phyloP scores from a whole-genome alignment of 2,329 filamentous ascomycete genomes.

The Trichoderma aggressivum region DNA sequence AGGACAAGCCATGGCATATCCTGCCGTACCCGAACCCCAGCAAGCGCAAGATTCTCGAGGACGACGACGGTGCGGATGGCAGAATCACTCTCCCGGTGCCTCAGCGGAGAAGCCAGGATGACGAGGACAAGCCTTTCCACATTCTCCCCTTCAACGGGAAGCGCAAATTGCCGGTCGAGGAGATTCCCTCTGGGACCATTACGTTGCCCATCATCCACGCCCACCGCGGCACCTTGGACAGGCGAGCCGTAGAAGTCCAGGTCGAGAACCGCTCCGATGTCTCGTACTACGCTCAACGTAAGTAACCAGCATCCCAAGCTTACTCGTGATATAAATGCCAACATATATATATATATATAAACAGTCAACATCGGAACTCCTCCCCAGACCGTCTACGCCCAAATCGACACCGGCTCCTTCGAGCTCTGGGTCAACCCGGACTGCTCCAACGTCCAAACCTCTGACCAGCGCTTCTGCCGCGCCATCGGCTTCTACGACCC shows the following conservation, averaged over 20 bases:
- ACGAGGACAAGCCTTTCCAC: slow-evolving; percentile 8
- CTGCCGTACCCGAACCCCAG: not conserved
- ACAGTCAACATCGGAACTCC: slow-evolving; percentile 51
- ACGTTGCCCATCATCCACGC: slow-evolving; percentile 33
- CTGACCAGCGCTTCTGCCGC: slow-evolving; percentile 45
- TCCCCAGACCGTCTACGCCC: slow-evolving; percentile 50
- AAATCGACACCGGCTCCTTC: slow-evolving; percentile 58
- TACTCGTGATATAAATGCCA: not conserved
- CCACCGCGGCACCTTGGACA: slow-evolving; percentile 33
- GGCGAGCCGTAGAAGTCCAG: slow-evolving; percentile 42
- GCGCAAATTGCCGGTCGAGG: slow-evolving; percentile 8
- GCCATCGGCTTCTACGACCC: slow-evolving; percentile 45
- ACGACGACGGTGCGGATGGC: slow-evolving; percentile 10
- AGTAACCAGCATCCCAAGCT: not conserved
- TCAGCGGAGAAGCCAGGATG: not conserved
- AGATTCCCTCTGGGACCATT: slow-evolving; percentile 22
- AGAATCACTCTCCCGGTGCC: slow-evolving; percentile 19
- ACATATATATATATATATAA: not conserved
- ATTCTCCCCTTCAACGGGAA: slow-evolving; percentile 11
- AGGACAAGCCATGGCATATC: slow-evolving; percentile 11
- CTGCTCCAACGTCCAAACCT: slow-evolving; percentile 44
- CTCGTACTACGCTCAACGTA: slow-evolving; percentile 51
- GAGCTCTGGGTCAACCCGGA: slow-evolving; percentile 63
- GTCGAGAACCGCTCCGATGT: slow-evolving; percentile 52
- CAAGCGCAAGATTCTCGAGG: slow-evolving; percentile 12